A percentile compares a stretch with the other conserved stretches of the same genome.
These are phyloP conservation scores for Nemania serpens DNA, from an alignment of 2,329 filamentous ascomycete species.

Conservation along the genomic window DNA sequence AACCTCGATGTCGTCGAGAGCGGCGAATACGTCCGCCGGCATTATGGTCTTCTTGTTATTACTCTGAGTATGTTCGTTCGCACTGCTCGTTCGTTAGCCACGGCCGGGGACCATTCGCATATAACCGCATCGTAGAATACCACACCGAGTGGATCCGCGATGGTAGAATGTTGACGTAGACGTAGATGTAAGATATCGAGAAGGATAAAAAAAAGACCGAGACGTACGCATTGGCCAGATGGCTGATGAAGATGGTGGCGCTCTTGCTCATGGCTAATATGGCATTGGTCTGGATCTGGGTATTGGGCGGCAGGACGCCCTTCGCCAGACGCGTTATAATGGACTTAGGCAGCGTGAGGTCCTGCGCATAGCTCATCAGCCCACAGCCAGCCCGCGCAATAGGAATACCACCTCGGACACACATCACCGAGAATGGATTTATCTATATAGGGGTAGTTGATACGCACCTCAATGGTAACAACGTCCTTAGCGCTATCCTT, in stretches of 20 bases:
- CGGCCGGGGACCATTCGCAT: conserved; percentile 13
- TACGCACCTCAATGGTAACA: conserved; percentile 58
- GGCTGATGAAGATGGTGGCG: conserved; percentile 82
- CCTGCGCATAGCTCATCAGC: conserved; percentile 52
- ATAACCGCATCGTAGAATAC: neutral
- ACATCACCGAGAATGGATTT: too few species aligned
- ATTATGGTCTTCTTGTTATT: conserved; percentile 79
- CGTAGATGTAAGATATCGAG: too few species aligned
- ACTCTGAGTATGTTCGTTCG: conserved; percentile 70
- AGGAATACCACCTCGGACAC: too few species aligned
- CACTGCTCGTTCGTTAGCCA: conserved; percentile 51
- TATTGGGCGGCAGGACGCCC: conserved; percentile 78
- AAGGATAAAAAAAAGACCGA: neutral
- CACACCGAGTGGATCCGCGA: neutral
- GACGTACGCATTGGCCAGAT: conserved; percentile 73
- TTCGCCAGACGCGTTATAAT: conserved; percentile 82
- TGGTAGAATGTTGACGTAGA: conserved; percentile 32
- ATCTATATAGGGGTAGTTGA: neutral
- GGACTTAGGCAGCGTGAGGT: conserved; percentile 77
- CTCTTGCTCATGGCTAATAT: conserved; percentile 79
- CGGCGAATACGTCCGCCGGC: conserved; percentile 75
- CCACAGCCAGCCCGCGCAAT: too few species aligned
- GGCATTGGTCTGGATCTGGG: conserved; percentile 82
- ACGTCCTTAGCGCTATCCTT: conserved; percentile 35
- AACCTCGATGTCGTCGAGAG: conserved; percentile 77